A percentile compares a stretch with the other conserved stretches of the same genome.
Evolutionary conservation across 202 grass and related monocot species (phyloP).

Genomic region (Cymbopogon flexuosus): DNA sequence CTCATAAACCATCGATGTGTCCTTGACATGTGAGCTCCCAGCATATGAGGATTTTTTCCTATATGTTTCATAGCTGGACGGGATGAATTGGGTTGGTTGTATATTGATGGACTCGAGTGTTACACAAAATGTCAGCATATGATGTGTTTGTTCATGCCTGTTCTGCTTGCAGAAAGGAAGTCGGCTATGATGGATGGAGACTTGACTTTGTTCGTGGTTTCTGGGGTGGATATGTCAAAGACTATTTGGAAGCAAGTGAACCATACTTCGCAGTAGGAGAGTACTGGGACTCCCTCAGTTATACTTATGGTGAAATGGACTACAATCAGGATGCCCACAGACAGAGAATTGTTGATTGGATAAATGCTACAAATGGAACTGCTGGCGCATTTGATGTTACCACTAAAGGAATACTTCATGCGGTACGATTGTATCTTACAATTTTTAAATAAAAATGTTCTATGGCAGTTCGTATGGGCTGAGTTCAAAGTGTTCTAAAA

Average conservation of each 20-base stretch:
- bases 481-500: neutral
- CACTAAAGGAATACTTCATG: constrained; percentile 95
- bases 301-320: constrained; percentile 96
- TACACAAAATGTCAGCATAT: neutral
- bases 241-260: constrained; percentile 81
- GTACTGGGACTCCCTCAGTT: constrained; percentile 98
- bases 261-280: constrained; percentile 94
- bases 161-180: constrained; percentile 59
- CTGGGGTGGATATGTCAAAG: constrained; percentile 99
- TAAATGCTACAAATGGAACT: constrained; percentile 90
- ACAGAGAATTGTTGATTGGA: constrained; percentile 95
- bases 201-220: constrained; percentile 98
- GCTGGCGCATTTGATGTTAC: constrained; percentile 97
- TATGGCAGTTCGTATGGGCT: neutral
- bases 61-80: constrained; percentile 8
- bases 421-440: constrained; percentile 49
- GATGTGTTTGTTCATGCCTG: constrained; percentile 11
- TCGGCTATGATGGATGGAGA: constrained; percentile 97
- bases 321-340: constrained; percentile 97
- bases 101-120: neutral
- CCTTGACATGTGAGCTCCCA: neutral
- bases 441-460: neutral
- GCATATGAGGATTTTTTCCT: neutral
- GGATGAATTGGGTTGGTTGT: constrained; percentile 7
- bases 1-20: neutral